A percentile compares a stretch with the other conserved stretches of the same genome.
Conservation (phyloP, 1,139 yeast genomes). For the Taiozyma sp. region DNA sequence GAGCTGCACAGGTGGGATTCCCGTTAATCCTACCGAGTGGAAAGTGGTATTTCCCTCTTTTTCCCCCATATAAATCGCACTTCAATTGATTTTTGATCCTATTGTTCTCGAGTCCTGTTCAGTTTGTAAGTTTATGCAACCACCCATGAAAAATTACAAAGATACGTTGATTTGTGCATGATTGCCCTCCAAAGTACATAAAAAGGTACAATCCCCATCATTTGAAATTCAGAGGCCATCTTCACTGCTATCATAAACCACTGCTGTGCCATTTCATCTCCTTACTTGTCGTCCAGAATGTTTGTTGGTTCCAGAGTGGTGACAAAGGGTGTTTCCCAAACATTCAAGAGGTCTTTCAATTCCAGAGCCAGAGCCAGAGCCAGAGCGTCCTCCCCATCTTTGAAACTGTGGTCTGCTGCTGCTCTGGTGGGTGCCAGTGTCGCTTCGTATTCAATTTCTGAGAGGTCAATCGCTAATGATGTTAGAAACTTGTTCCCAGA, state of each 20-base stretch:
- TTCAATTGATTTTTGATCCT: neutral
- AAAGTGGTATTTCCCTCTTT: neutral
- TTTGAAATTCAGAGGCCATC: neutral
- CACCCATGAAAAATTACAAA: neutral
- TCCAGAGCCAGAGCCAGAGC: neutral
- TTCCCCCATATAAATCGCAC: neutral
- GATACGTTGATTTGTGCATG: neutral
- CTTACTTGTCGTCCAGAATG: neutral
- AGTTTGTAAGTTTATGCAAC: neutral
- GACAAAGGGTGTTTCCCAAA: neutral
- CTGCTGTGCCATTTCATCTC: neutral
- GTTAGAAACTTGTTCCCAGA: conserved; percentile 9
- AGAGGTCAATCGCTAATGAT: conserved; percentile 3
- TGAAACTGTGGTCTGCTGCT: neutral
- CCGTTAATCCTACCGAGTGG: too few species aligned
- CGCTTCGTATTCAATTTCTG: conserved; percentile 2
- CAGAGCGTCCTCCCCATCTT: neutral
- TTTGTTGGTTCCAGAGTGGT: neutral
- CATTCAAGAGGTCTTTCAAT: neutral
- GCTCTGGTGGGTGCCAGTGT: neutral
- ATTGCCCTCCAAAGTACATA: neutral
- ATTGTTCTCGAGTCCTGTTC: neutral
- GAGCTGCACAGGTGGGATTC: too few species aligned
- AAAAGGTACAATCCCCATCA: neutral
- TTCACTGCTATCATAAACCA: neutral